Conservation (phyloP, 2,329 filamentous ascomycete species). For the Cytospora piceicola region DNA sequence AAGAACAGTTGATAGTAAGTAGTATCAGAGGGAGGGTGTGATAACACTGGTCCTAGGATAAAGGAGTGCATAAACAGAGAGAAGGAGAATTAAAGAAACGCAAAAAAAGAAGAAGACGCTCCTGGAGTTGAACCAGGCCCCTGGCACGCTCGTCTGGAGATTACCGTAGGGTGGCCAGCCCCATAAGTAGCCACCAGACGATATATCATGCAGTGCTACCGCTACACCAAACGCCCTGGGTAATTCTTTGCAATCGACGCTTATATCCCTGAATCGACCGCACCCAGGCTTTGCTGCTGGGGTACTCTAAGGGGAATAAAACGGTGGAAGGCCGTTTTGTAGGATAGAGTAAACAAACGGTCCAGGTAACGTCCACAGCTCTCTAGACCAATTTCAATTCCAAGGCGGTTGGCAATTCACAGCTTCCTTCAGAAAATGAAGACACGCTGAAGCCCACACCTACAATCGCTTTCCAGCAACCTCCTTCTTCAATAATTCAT, state of each 20-base stretch:
- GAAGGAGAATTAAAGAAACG: not conserved
- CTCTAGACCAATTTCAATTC: not conserved
- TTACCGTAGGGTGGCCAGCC: not conserved
- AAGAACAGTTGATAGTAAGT: no score
- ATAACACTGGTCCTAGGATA: not conserved
- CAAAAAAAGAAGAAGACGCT: not conserved
- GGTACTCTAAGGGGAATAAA: not conserved
- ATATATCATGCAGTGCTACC: not conserved
- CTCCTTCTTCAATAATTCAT: not conserved
- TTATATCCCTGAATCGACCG: not conserved
- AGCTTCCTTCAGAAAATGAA: not conserved
- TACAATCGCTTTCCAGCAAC: not conserved
- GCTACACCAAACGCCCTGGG: not conserved
- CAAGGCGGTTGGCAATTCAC: not conserved
- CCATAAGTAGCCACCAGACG: not conserved
- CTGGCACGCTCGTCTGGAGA: no score
- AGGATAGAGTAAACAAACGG: not conserved
- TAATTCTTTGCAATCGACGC: not conserved
- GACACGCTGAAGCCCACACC: not conserved
- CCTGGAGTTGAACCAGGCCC: constrained; percentile 1
- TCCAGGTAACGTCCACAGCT: not conserved
- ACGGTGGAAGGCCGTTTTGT: not conserved
- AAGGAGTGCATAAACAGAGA: no score
- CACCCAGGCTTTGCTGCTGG: not conserved
- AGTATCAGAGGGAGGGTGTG: not conserved